phyloP scores from a whole-genome alignment of 202 grass and related monocot species.

The Brachypodium distachyon region DNA sequence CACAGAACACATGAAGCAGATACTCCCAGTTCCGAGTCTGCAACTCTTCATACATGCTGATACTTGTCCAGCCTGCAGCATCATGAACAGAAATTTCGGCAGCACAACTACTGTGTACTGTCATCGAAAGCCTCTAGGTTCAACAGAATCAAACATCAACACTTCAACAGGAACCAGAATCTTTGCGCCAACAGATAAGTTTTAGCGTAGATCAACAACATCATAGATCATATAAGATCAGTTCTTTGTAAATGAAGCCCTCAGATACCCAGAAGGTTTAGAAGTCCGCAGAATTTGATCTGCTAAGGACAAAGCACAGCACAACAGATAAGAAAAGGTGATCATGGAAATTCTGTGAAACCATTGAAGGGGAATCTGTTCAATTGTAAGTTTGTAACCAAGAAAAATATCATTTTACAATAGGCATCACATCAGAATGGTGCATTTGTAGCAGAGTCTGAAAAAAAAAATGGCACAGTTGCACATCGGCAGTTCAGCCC shows the following conservation, averaged over 20 bases:
- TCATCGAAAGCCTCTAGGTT: background rate
- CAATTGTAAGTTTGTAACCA: background rate
- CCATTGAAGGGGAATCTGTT: background rate
- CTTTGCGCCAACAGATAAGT: background rate
- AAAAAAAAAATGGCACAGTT: background rate
- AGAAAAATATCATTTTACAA: background rate
- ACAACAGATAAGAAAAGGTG: background rate
- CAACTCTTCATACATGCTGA: background rate
- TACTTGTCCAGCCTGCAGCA: background rate
- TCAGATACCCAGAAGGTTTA: background rate
- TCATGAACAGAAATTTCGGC: background rate
- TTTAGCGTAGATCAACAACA: background rate
- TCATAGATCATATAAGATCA: background rate
- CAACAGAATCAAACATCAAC: background rate
- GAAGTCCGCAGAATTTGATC: background rate
- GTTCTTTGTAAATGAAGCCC: background rate
- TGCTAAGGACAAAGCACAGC: background rate
- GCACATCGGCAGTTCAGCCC: background rate
- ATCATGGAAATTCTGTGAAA: background rate
- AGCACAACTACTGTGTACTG: background rate
- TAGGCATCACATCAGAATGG: background rate
- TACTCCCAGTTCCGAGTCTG: background rate
- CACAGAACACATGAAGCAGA: background rate
- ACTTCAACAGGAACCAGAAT: background rate
- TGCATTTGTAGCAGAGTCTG: background rate